These are phyloP conservation scores for Solanum acaule DNA, from an alignment of 257 asterid genomes.

Conservation along the genomic window DNA sequence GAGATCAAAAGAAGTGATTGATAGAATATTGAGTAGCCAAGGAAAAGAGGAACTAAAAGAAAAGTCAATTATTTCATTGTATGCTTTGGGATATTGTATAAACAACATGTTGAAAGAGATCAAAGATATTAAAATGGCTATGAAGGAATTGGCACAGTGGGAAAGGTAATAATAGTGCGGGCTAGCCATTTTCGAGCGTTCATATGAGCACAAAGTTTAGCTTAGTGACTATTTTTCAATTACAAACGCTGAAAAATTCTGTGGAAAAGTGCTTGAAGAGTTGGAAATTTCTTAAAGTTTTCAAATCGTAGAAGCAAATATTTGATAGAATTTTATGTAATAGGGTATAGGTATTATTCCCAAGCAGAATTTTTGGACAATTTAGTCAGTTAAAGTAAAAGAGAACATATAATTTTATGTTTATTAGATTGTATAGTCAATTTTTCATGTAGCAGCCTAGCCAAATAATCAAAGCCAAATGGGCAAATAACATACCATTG, in stretches of 20 bases:
- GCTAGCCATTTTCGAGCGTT: neutral
- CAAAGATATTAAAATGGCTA: neutral
- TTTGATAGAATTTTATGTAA: neutral
- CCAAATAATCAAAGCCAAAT: neutral
- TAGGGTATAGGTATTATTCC: neutral
- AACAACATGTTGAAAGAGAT: neutral
- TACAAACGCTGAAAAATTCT: neutral
- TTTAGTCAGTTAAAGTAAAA: neutral
- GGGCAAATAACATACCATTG: neutral
- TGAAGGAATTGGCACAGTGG: neutral
- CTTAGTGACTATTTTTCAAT: neutral
- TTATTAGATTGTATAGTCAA: neutral
- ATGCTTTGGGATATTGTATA: neutral
- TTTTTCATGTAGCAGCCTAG: neutral
- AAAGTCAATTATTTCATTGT: neutral
- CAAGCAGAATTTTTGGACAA: neutral
- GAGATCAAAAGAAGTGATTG: neutral
- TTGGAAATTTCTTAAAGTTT: neutral
- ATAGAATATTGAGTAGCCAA: neutral
- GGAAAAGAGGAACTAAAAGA: neutral
- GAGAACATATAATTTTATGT: neutral
- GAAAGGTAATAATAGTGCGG: neutral
- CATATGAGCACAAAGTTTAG: accelerated
- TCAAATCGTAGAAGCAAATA: neutral
- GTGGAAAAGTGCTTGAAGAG: accelerated